Conservation (phyloP, 179 eudicot species). For the Monotropa hypopitys region DNA sequence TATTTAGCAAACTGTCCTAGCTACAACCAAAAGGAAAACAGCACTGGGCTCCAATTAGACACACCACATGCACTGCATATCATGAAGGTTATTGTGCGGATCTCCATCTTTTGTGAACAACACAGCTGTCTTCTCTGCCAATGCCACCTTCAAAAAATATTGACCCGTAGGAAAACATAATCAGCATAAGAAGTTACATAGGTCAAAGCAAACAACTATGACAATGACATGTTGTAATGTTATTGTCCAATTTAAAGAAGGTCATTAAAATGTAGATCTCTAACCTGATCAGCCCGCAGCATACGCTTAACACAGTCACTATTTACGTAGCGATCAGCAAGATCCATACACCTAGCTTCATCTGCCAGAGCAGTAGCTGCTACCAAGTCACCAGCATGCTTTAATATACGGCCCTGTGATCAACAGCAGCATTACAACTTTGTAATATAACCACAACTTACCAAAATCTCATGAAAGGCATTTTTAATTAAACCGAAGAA, state of each 20-base stretch:
- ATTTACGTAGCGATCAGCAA: constrained; percentile 93
- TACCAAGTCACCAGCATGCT: constrained; percentile 87
- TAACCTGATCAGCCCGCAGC: constrained; percentile 96
- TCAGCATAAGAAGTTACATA: background rate
- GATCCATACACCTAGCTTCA: constrained; percentile 99
- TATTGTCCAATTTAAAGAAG: background rate
- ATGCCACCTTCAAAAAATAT: constrained; percentile 41
- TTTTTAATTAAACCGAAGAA: background rate
- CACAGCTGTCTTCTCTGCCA: constrained; percentile 92
- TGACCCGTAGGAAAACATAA: background rate
- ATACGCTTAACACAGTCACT: constrained; percentile 97
- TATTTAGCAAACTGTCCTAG: background rate
- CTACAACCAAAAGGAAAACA: background rate
- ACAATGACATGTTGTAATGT: background rate
- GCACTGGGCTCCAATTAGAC: constrained; percentile 14
- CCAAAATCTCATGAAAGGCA: background rate
- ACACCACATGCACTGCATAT: constrained; percentile 99
- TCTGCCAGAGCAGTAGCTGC: constrained; percentile 99
- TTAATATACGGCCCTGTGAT: constrained; percentile 74
- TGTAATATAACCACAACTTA: background rate
- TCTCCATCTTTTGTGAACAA: constrained; percentile 98
- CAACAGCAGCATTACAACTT: constrained; percentile 3
- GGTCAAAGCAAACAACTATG: background rate
- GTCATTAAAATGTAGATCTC: background rate
- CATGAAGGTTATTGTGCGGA: constrained; percentile 85